phyloP scores from a whole-genome alignment of 2,329 filamentous ascomycete species.

The Paracorniculantispora psalliotae region DNA sequence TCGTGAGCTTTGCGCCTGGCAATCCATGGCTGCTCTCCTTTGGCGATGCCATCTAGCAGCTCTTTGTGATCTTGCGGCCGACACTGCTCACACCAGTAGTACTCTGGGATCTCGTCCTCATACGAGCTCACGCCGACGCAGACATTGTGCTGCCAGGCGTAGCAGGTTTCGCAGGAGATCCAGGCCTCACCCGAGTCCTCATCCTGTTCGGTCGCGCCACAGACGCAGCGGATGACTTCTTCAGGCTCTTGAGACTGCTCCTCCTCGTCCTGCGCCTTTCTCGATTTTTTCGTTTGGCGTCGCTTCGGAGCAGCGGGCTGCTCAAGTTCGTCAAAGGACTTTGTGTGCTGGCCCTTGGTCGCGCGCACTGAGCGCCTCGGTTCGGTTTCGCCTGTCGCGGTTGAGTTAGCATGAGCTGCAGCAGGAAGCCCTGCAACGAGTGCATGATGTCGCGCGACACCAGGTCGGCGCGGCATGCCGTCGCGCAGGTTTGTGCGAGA shows the following conservation, averaged over 20 bases:
- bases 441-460: conserved; percentile 13
- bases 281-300: conserved; percentile 44
- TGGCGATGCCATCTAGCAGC: conserved; percentile 70
- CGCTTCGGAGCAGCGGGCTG: conserved; percentile 49
- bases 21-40: conserved; percentile 85
- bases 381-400: conserved; percentile 52
- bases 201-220: conserved; percentile 79
- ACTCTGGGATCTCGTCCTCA: conserved; percentile 69
- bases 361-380: conserved; percentile 90
- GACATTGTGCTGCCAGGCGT: conserved; percentile 95
- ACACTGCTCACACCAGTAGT: conserved; percentile 93
- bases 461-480: neutral
- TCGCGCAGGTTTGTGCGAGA: neutral
- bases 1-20: conserved; percentile 58
- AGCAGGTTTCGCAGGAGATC: conserved; percentile 92
- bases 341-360: conserved; percentile 93
- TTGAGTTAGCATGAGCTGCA: conserved; percentile 13
- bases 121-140: conserved; percentile 84
- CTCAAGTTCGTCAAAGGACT: conserved; percentile 75
- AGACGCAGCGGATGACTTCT: conserved; percentile 88
- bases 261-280: conserved; percentile 55
- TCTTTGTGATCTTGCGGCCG: conserved; percentile 76
- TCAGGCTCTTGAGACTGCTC: conserved; percentile 37
- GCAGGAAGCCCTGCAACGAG: conserved; percentile 18
- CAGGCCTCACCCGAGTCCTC: conserved; percentile 84